Evolutionary conservation across 2,329 filamentous ascomycete genomes (phyloP).

Genomic region (Lachnellula arida): DNA sequence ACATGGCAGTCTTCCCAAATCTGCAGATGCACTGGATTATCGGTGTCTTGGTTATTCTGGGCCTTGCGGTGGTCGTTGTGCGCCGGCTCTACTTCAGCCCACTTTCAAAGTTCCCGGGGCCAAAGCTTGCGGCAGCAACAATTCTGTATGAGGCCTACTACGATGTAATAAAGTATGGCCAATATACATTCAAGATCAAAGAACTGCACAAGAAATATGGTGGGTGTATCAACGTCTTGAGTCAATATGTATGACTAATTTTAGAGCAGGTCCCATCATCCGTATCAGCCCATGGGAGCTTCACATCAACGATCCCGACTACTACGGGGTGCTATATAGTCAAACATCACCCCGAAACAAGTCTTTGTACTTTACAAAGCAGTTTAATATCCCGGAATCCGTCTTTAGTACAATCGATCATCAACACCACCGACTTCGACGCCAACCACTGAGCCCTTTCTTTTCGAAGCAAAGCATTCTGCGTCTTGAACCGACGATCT

Average conservation of each 20-base stretch:
- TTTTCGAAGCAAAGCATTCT: constrained; percentile 21
- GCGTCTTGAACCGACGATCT: constrained; percentile 18
- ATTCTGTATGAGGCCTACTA: constrained; percentile 24
- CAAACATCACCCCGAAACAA: constrained; percentile 5
- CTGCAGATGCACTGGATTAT: constrained; percentile 2
- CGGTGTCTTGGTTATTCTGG: not conserved
- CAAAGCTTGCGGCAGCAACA: constrained; percentile 29
- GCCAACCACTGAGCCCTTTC: constrained; percentile 22
- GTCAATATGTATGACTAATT: not conserved
- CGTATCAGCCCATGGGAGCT: constrained; percentile 9
- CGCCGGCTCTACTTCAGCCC: constrained; percentile 6
- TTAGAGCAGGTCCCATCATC: constrained; percentile 4
- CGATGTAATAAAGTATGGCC: constrained; percentile 19
- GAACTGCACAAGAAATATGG: constrained; percentile 18
- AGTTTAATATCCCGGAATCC: constrained; percentile 3
- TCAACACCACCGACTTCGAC: constrained; percentile 18
- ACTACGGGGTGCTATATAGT: constrained; percentile 1
- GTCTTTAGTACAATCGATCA: constrained; percentile 21
- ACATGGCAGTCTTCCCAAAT: not conserved
- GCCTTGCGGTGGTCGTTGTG: not conserved
- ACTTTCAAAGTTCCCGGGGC: constrained; percentile 27
- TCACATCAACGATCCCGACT: constrained; percentile 7
- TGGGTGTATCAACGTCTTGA: not conserved
- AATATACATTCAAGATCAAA: constrained; percentile 14
- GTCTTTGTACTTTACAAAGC: constrained; percentile 2